Percentiles rank a stretch among this genome's conserved stretches.
phyloP scores from a whole-genome alignment of 1,139 yeast species.

The Citeromyces siamensis region DNA sequence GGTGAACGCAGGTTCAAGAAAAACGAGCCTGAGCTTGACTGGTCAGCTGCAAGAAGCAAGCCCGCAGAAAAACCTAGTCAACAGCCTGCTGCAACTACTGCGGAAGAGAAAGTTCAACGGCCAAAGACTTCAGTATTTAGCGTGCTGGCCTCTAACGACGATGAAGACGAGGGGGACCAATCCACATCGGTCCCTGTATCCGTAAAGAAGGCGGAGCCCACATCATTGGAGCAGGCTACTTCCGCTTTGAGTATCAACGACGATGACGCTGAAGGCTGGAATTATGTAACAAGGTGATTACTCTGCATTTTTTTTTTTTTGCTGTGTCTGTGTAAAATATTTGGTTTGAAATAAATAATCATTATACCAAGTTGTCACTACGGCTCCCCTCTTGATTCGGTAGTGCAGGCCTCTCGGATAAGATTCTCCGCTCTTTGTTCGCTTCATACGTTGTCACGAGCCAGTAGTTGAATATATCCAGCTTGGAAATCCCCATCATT shows the following conservation, averaged over 20 bases:
- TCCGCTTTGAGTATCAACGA: conserved; percentile 25
- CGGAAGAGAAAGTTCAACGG: conserved; percentile 8
- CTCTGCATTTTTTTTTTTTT: no score
- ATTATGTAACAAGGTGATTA: conserved; percentile 31
- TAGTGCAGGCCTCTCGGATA: conserved; percentile 1
- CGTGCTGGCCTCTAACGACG: conserved; percentile 57
- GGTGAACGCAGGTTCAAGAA: conserved; percentile 22
- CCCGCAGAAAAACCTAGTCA: conserved; percentile 13
- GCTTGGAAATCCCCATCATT: conserved; percentile 36
- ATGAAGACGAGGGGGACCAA: conserved; percentile 30
- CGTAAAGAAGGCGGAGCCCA: conserved; percentile 15
- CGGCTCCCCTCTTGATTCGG: no score
- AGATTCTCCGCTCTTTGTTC: conserved; percentile 7
- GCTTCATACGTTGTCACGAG: conserved; percentile 28
- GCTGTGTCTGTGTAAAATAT: not conserved
- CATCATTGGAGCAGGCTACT: conserved; percentile 30
- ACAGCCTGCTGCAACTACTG: no score
- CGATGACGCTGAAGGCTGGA: conserved; percentile 41
- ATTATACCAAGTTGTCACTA: no score
- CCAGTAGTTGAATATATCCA: conserved; percentile 38
- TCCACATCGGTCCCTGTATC: not conserved
- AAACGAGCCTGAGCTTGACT: conserved; percentile 33
- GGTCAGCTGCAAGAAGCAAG: conserved; percentile 30
- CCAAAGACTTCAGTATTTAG: conserved; percentile 29
- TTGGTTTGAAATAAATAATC: conserved; percentile 8